phyloP scores from a whole-genome alignment of 2,329 filamentous ascomycete genomes.

The Pestalotiopsis sp. region DNA sequence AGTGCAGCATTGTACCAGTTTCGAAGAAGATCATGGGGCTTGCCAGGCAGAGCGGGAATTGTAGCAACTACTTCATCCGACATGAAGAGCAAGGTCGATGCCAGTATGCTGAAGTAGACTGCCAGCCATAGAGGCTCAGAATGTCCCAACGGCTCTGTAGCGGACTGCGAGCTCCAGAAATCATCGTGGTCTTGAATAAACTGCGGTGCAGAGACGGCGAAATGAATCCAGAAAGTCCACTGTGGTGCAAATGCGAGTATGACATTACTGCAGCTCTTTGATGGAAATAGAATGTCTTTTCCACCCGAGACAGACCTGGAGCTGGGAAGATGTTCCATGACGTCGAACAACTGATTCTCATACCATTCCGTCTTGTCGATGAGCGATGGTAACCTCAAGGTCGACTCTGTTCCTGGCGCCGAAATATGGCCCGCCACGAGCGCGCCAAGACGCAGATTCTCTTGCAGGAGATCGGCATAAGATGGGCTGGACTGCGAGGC shows the following conservation, averaged over 20 bases:
- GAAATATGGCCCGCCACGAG: neutral
- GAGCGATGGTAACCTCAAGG: neutral
- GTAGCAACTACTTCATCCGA: neutral
- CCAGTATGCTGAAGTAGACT: neutral
- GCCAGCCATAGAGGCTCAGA: neutral
- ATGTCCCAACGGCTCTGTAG: neutral
- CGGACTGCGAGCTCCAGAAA: neutral
- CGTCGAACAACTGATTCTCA: neutral
- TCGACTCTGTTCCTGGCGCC: neutral
- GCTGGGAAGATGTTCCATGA: neutral
- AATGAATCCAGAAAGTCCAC: neutral
- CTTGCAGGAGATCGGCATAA: neutral
- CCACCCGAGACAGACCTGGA: neutral
- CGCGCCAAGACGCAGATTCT: neutral
- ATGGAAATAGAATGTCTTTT: neutral
- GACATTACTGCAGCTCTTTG: neutral
- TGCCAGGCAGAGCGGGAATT: neutral
- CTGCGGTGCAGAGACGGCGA: neutral
- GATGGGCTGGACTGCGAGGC: neutral
- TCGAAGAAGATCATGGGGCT: neutral
- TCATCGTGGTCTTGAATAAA: neutral
- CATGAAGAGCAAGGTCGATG: neutral
- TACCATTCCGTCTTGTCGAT: neutral
- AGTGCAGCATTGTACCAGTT: neutral
- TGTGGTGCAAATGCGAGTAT: neutral